These are phyloP conservation scores for Acanthamoeba sp. DNA, from an alignment of 208 protist species.

Conservation along the genomic window DNA sequence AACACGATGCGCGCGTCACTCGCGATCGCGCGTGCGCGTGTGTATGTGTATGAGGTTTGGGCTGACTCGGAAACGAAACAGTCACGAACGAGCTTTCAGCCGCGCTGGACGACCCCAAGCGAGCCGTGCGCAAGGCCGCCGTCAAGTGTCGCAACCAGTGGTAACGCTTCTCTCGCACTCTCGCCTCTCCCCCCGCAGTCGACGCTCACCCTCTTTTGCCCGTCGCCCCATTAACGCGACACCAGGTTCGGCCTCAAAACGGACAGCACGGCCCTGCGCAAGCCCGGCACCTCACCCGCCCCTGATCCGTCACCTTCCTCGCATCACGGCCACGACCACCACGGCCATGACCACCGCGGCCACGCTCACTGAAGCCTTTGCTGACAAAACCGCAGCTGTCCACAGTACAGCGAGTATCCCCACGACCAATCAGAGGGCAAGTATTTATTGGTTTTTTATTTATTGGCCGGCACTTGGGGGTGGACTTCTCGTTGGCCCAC, in stretches of 20 bases:
- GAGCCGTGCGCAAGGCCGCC: constrained; percentile 41
- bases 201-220: neutral
- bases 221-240: too few species aligned
- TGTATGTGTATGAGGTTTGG: neutral
- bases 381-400: too few species aligned
- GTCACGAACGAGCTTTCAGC: constrained; percentile 42
- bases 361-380: neutral
- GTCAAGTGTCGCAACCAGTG: constrained; percentile 65
- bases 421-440: too few species aligned
- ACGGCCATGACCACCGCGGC: neutral
- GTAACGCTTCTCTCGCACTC: neutral
- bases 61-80: neutral
- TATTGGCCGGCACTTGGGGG: too few species aligned
- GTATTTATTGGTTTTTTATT: too few species aligned
- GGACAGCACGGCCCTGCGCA: constrained; percentile 23
- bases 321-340: neutral
- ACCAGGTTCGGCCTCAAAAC: constrained; percentile 33
- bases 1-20: neutral
- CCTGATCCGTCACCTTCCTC: too few species aligned
- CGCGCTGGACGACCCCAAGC: constrained; percentile 63
- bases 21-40: too few species aligned
- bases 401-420: too few species aligned
- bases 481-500: neutral
- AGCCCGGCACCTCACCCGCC: neutral
- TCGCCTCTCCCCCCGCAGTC: too few species aligned